Evolutionary conservation across 202 grass and related monocot genomes (phyloP), one percentile per base, ranked within the genome.

Genomic region (Saccharum hybrid): DNA sequence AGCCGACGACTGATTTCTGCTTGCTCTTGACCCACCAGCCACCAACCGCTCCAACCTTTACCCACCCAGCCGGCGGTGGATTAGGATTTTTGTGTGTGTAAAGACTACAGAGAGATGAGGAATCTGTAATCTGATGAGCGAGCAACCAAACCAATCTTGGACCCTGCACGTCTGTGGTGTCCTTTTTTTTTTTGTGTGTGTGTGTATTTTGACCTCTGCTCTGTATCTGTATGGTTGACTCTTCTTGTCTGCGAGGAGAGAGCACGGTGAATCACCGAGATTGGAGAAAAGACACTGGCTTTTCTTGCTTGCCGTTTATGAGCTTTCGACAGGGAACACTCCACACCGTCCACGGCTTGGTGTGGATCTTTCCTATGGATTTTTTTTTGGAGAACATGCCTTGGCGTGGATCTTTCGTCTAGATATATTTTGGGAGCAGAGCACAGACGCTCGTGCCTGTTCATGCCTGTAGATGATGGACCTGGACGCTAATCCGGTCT

Each of bases 61-160:
- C 67, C 40, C n/a, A 23, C 74, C 12, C 8, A 8, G 23, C 3
- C 52, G 40, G 18, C 72, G 66, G 16, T 72, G 28, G 37, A 73
- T 80, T 73, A 56, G 10, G 48, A 22, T 51, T 74, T 76, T 87
- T 66, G 7, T 21, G 33, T 56, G 33, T 75, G 23, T 63, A 63
- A 63, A 63, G 10, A 51, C 48, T 15, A 46, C 12, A 36, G 26
- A 40, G 7, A 38, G 18, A 49, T 12, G 64, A 68, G 7, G 78
- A 57, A 56, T 75, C 15, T 19, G 49, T 13, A 18, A 7, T 67
- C 64, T 40, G 33, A 61, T 16, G 36, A 28, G 11, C 33, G 34
- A 31, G 12, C 26, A 15, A 33, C 23, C 26, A 52, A 66, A 36
- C 18, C 31, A 38, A 68, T 38, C 46, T 40, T 56, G 63, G 62